Conservation (phyloP, 495 filamentous ascomycete species). For the Alectoria sarmentosa region DNA sequence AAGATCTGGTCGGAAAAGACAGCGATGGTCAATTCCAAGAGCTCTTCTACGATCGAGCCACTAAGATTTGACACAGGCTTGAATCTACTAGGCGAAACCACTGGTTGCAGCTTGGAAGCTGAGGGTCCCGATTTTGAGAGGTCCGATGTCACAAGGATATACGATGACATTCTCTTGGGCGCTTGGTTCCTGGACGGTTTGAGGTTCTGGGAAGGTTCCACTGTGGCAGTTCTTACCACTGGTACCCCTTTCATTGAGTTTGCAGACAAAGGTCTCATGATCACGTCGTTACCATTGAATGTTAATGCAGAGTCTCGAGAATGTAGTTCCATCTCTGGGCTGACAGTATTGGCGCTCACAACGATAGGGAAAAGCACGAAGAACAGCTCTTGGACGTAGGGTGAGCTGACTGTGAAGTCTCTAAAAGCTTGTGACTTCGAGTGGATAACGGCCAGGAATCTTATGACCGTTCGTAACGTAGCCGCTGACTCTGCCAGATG, state of each 20-base stretch:
- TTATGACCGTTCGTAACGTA: slow-evolving; percentile 64
- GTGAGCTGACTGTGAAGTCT: slow-evolving; percentile 69
- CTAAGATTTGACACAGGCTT: slow-evolving; percentile 43
- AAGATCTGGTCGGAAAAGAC: slow-evolving; percentile 81
- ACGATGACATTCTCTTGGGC: slow-evolving; percentile 74
- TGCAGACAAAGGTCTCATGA: slow-evolving; percentile 65
- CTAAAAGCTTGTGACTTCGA: slow-evolving; percentile 63
- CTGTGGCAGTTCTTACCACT: slow-evolving; percentile 62
- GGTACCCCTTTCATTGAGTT: slow-evolving; percentile 45
- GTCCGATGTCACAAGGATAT: slow-evolving; percentile 76
- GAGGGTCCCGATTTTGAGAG: slow-evolving; percentile 46
- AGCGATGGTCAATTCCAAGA: slow-evolving; percentile 65
- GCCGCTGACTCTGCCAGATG: slow-evolving; percentile 23
- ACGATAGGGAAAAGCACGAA: slow-evolving; percentile 76
- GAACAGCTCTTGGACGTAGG: slow-evolving; percentile 71
- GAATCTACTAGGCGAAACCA: slow-evolving; percentile 46
- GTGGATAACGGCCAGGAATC: slow-evolving; percentile 74
- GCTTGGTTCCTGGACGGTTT: slow-evolving; percentile 45
- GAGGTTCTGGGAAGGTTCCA: slow-evolving; percentile 43
- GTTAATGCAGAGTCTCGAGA: slow-evolving; percentile 69
- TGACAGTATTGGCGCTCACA: slow-evolving; percentile 74
- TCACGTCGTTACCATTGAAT: slow-evolving; percentile 79
- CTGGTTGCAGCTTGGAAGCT: slow-evolving; percentile 54
- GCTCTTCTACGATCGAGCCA: slow-evolving; percentile 63
- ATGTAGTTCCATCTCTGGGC: slow-evolving; percentile 73